Conservation (phyloP, 768 basidiomycete genomes). For the Porphyrellus cyaneotinctus region DNA sequence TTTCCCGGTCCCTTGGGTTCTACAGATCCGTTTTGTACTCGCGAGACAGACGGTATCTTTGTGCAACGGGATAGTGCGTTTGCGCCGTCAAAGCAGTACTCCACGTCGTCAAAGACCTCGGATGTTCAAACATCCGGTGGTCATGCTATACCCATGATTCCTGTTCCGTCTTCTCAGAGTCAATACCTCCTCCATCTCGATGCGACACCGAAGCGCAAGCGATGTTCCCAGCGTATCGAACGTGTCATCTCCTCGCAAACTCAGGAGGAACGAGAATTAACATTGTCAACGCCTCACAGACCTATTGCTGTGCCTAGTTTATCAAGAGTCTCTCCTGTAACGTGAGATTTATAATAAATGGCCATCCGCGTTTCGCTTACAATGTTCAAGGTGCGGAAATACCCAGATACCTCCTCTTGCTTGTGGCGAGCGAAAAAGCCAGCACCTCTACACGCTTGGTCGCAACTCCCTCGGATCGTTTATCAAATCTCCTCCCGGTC, state of each 20-base stretch:
- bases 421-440: background rate
- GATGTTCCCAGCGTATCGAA: slow-evolving; percentile 23
- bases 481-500: background rate
- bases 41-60: background rate
- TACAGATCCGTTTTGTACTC: slow-evolving; percentile 1
- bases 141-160: slow-evolving; percentile 7
- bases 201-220: slow-evolving; percentile 34
- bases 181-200: slow-evolving; percentile 32
- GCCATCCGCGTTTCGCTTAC: slow-evolving; percentile 7
- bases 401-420: background rate
- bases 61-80: background rate
- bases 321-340: slow-evolving; percentile 1
- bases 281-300: slow-evolving; percentile 5
- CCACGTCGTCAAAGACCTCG: background rate
- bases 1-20: background rate
- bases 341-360: slow-evolving; percentile 12
- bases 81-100: background rate
- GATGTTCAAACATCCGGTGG: slow-evolving; percentile 1
- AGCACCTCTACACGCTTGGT: background rate
- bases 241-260: slow-evolving; percentile 31
- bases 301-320: background rate
- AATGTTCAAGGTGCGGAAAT: background rate
- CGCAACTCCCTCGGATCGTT: slow-evolving; percentile 5
- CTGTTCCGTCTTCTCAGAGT: slow-evolving; percentile 31
- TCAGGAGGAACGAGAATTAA: slow-evolving; percentile 31